Evolutionary conservation across 2,329 filamentous ascomycete species (phyloP), one percentile per base, ranked within the genome.

Genomic region (Fusarium tuaranense): DNA sequence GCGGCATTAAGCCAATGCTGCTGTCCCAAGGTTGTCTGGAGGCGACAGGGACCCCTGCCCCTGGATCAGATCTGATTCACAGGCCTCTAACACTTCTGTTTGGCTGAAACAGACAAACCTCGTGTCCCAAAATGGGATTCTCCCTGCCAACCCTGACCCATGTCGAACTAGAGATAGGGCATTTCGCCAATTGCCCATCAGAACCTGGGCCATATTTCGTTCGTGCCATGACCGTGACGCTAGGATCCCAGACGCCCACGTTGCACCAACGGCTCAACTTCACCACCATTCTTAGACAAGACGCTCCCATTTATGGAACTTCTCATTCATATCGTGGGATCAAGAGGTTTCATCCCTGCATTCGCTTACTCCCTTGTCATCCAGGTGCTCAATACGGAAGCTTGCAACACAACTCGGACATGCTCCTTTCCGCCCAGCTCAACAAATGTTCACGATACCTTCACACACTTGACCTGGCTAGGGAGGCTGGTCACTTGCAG

Each of bases 71-170:
- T 80, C 78, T 76, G 71, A 70, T 69, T 62, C 64, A 69, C 66
- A 72, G 63, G 68, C 65, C 63, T 46, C 64, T 71, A 41, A 58
- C 65, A 46, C 68, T 71, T 76, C 70, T 76, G 71, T 72, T 76
- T 79, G 77, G 78, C 46, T 73, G 67, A 73, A 72, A 74, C 65
- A 22, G 63, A 36, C 62, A 68, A 76, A 78, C 59, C 79, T 82
- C 80, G 80, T 82, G 80, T 82, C 78, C 81, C 60, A 73, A 81
- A 80, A 78, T 79, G 81, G 79, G 63, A 74, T 68, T 71, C 70
- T 64, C 70, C 70, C 68, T 71, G 65, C 51, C 60, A 59, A 70
- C 30, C 32, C 46, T 55, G 36, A 38, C 67, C 69, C 68, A 60
- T 62, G 65, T 57, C 44, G 27, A 48, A 36, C 58, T 36, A 57